Evolutionary conservation across 169 alveolate species (phyloP), one percentile per base, ranked within the genome.

Genomic region (Plasmodium relictum): DNA sequence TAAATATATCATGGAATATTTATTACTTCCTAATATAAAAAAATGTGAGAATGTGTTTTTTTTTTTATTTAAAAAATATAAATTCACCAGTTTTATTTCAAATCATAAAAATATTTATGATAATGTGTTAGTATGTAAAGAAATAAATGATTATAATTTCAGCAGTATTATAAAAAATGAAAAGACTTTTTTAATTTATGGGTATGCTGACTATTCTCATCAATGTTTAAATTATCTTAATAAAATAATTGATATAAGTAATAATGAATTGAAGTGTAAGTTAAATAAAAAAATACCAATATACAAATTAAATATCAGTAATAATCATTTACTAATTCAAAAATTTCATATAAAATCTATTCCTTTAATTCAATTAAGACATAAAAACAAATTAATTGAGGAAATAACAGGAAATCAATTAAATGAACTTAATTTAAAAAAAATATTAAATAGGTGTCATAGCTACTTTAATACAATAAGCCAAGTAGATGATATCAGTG

Each of bases 201-300:
- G 88, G 44, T 86, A 86, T 86, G 87, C 92, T 26, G 58, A 69
- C 31, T 86, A 86, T 73, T 54, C 87, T 12, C 31, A 86, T 86
- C 59, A 41, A n/a, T 39, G 88, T 61, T 58, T 72, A 61, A 45
- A 37, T 10, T 45, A 14, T n/a, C 66, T 68, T 26, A 59, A 37
- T 22, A 83, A 83, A n/a, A 50, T 83, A 56, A 50, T 54, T n/a
- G 41, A 66, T 58, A n/a, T 78, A 16, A 14, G 24, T 26, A 78
- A 63, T 16, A 44, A 26, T 10, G 68, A 50, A 9, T n/a, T 65
- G 6, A 14, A 31, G 24, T 6, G 12, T 41, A 78, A 8, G 7
- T 2, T n/a, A 45, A 39, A 44, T 61, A 74, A 44, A 65, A 86
- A 71, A 26, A 26, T 86, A 22, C 87, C 88, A 16, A 41, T 86